Evolutionary conservation across 2,329 filamentous ascomycete species (phyloP), one percentile per base, ranked within the genome.

Genomic region (Fusarium ambrosium): DNA sequence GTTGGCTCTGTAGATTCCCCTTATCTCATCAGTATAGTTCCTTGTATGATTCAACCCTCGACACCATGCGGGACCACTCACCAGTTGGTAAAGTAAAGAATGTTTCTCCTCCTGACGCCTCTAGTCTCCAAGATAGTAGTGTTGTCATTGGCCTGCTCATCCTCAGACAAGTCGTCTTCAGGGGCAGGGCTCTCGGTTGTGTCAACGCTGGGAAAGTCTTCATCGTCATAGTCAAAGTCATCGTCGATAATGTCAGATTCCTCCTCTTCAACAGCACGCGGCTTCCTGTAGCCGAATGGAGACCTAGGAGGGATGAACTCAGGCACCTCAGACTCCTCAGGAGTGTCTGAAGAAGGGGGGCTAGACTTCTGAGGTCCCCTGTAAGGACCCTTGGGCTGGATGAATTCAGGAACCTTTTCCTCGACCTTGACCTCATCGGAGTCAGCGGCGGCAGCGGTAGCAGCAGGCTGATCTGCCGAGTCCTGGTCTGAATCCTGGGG

Each of bases 1-100:
- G 72, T 93, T 90, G 64, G 94, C 89, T 27, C 85, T 91, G 79
- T 97, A 97, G 61, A 94, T 93, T 45, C 80, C 79, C 82, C 83
- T 84, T 86, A 78, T 91, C 68, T 91, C 78, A 64, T 76, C 34
- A 72, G 53, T 7, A 32, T 20, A 55, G 48, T 32, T 55, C 48
- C 48, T 34, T 24, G 45, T 70, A 59, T 72, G 64, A 70, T 64
- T 39, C 72, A 27, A 59, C 4, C 22, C 37, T 27, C 66, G 27
- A 48, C 8, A 41, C 32, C 59, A 36, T 69, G 13, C 10, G 7
- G 32, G 6, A 0, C 2, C 60, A 62, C 83, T 68, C 75, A 89
- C 88, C 88, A 90, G 71, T 89, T 89, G 11, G 87, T 86, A 67
- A 89, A 89, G 80, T 90, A 90, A 11, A 89, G 76, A 1, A 85